A percentile compares a stretch with the other conserved stretches of the same genome.
Evolutionary conservation across 345 rosid genomes (phyloP).

Genomic region (Gynandropsis gynandra): DNA sequence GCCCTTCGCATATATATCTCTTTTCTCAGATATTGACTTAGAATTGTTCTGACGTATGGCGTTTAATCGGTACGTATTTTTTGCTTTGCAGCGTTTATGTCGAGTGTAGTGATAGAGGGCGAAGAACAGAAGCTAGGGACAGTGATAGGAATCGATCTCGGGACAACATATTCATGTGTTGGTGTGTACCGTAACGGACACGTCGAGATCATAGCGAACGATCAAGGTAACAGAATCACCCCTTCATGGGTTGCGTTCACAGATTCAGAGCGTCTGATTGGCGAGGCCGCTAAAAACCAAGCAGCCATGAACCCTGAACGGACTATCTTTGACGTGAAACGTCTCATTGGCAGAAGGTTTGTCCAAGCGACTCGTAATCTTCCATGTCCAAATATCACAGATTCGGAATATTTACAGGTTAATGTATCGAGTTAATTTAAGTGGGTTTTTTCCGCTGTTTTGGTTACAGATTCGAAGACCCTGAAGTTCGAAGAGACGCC

Average conservation of each 20-base stretch:
- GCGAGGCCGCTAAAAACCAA: slow-evolving; percentile 63
- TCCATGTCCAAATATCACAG: neutral
- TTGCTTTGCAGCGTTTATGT: slow-evolving; percentile 22
- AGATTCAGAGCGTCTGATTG: slow-evolving; percentile 54
- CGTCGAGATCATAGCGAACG: slow-evolving; percentile 56
- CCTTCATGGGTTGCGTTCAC: slow-evolving; percentile 71
- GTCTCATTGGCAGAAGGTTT: slow-evolving; percentile 43
- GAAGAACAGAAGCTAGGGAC: slow-evolving; percentile 37
- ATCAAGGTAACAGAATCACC: slow-evolving; percentile 59
- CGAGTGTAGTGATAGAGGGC: slow-evolving; percentile 26
- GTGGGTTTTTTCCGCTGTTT: neutral
- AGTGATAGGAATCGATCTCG: slow-evolving; percentile 53
- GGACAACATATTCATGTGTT: slow-evolving; percentile 52
- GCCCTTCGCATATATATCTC: neutral
- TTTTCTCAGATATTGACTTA: neutral
- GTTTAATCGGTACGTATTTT: slow-evolving; percentile 2
- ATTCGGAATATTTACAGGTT: slow-evolving; percentile 1
- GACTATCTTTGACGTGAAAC: slow-evolving; percentile 46
- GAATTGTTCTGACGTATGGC: neutral
- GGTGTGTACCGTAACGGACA: slow-evolving; percentile 39
- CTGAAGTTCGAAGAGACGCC: slow-evolving; percentile 45
- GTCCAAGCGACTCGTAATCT: slow-evolving; percentile 3
- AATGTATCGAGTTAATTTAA: neutral
- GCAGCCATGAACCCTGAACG: slow-evolving; percentile 43
- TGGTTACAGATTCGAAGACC: slow-evolving; percentile 27